phyloP scores from a whole-genome alignment of 352 stramenopile species.

The Globisporangium paroecandrum region DNA sequence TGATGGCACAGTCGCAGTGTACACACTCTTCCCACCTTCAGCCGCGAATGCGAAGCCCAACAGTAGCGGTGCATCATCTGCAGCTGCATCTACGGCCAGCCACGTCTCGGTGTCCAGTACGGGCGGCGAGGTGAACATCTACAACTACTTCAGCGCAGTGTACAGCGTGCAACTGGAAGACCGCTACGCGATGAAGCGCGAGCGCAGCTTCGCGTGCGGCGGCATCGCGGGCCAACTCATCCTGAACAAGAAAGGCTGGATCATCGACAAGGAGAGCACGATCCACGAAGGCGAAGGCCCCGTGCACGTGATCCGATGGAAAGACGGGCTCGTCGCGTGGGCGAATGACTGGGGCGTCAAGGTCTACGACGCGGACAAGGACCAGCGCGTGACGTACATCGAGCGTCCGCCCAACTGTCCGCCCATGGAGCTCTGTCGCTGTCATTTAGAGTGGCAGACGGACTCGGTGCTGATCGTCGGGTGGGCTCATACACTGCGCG shows the following conservation, averaged over 20 bases:
- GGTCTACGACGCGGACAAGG: conserved; percentile 72
- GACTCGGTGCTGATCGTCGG: conserved; percentile 59
- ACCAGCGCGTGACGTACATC: conserved; percentile 80
- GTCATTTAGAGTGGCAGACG: conserved; percentile 75
- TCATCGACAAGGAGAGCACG: conserved; percentile 85
- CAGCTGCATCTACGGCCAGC: conserved; percentile 6
- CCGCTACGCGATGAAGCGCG: conserved; percentile 71
- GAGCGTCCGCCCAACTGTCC: conserved; percentile 75
- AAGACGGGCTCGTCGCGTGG: conserved; percentile 73
- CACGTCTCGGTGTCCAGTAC: conserved; percentile 59
- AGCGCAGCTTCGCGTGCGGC: conserved; percentile 79
- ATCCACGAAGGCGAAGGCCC: conserved; percentile 81
- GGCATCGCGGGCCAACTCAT: conserved; percentile 79
- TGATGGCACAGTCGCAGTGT: conserved; percentile 79
- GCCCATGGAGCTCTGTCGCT: conserved; percentile 79
- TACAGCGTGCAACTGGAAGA: conserved; percentile 82
- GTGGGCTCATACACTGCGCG: conserved; percentile 75
- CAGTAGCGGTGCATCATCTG: background rate
- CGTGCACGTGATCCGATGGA: conserved; percentile 80
- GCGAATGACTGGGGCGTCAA: conserved; percentile 87
- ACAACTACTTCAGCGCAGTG: conserved; percentile 85
- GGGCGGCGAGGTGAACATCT: conserved; percentile 84
- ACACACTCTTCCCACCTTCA: conserved; percentile 58
- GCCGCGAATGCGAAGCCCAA: conserved; percentile 19
- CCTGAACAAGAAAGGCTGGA: conserved; percentile 85